Evolutionary conservation across 2,329 filamentous ascomycete genomes (phyloP).

Genomic region (Amauroascus verrucosus): DNA sequence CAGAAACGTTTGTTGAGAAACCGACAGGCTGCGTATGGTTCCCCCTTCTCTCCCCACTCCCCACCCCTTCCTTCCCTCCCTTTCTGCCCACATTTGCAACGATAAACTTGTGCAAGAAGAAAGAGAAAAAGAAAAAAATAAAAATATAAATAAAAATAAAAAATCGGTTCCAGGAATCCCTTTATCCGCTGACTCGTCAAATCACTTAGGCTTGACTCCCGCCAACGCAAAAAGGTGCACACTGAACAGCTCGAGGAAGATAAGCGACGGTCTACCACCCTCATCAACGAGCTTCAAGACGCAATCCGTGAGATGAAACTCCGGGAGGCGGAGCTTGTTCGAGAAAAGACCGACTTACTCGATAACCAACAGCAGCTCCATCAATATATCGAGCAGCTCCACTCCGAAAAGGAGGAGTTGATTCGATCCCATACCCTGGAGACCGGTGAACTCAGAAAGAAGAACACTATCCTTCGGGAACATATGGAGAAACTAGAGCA

Average conservation of each 20-base stretch:
- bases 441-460: conserved; percentile 83
- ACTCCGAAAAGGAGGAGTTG: conserved; percentile 84
- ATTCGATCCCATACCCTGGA: conserved; percentile 81
- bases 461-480: conserved; percentile 71
- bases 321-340: conserved; percentile 43
- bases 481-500: conserved; percentile 41
- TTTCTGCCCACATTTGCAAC: too few relatives aligned
- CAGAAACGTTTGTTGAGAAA: conserved; percentile 93
- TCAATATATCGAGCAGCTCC: conserved; percentile 64
- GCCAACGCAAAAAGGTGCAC: conserved; percentile 96
- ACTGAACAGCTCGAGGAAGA: conserved; percentile 94
- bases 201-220: conserved; percentile 83
- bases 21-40: conserved; percentile 84
- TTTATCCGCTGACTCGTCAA: conserved; percentile 6
- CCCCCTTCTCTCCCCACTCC: conserved; percentile 20
- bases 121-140: too few relatives aligned
- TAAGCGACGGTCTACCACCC: conserved; percentile 77
- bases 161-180: too few relatives aligned
- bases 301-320: conserved; percentile 58
- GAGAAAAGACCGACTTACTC: conserved; percentile 53
- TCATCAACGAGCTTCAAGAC: conserved; percentile 70
- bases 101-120: too few relatives aligned
- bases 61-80: conserved; percentile 2
- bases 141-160: too few relatives aligned
- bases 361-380: conserved; percentile 64